phyloP scores from a whole-genome alignment of 192 early-diverging fungal species.

The Lobosporangium transversale region DNA sequence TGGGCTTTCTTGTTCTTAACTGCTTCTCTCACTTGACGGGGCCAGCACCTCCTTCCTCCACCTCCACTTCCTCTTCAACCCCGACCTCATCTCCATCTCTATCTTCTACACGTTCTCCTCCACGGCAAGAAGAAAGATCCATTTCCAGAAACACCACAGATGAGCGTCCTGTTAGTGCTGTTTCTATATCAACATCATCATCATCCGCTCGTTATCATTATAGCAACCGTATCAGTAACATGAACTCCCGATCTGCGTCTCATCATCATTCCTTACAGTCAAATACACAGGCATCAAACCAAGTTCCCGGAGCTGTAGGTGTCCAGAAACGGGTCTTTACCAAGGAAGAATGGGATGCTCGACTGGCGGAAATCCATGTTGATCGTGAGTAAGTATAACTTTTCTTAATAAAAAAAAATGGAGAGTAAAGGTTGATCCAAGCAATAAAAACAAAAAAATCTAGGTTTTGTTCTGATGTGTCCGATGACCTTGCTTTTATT shows the following conservation, averaged over 20 bases:
- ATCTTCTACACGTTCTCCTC: slow-evolving; percentile 10
- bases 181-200: slow-evolving; percentile 9
- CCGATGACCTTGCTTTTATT: no score
- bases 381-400: slow-evolving; percentile 74
- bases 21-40: slow-evolving; percentile 42
- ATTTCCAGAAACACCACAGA: neutral
- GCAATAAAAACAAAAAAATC: neutral
- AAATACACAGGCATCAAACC: slow-evolving; percentile 39
- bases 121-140: neutral
- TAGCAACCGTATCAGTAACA: neutral
- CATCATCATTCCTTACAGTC: slow-evolving; percentile 23
- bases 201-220: no score
- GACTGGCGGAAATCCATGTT: slow-evolving; percentile 83
- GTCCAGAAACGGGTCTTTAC: slow-evolving; percentile 68
- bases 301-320: slow-evolving; percentile 10
- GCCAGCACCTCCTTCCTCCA: slow-evolving; percentile 3
- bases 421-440: neutral
- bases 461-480: no score
- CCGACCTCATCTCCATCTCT: slow-evolving; percentile 1
- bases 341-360: slow-evolving; percentile 86
- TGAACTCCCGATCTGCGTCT: slow-evolving; percentile 15
- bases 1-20: slow-evolving; percentile 43
- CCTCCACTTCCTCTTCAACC: neutral
- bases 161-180: slow-evolving; percentile 1
- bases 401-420: slow-evolving; percentile 7